These are phyloP conservation scores for Colletotrichum tofieldiae DNA, from an alignment of 2,329 filamentous ascomycete genomes.

Conservation along the genomic window DNA sequence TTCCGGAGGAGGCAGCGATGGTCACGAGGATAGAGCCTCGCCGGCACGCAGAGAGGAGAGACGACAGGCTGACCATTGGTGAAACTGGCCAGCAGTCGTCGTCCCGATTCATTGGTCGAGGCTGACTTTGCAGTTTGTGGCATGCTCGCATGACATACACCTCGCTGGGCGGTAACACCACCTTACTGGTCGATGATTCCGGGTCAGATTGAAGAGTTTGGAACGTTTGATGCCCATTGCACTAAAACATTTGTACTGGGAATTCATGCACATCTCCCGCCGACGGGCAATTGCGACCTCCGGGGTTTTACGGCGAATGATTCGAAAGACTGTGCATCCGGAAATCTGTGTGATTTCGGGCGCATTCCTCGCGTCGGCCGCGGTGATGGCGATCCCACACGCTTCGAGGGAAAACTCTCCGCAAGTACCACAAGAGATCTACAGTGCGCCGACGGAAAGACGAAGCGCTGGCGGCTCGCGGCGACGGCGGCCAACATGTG, in stretches of 20 bases:
- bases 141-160: slow-evolving; percentile 32
- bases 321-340: not conserved
- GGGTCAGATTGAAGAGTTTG: not conserved
- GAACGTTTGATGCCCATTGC: slow-evolving; percentile 16
- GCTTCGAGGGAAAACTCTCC: slow-evolving; percentile 18
- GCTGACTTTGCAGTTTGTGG: slow-evolving; percentile 28
- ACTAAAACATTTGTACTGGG: slow-evolving; percentile 11
- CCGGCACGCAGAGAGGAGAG: slow-evolving; percentile 21
- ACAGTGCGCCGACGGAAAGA: slow-evolving; percentile 17
- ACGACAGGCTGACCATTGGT: slow-evolving; percentile 5
- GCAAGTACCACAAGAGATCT: slow-evolving; percentile 24
- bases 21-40: slow-evolving; percentile 38
- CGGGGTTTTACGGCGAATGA: not conserved
- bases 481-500: slow-evolving; percentile 3
- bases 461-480: slow-evolving; percentile 3
- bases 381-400: slow-evolving; percentile 30
- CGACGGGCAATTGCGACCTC: not conserved
- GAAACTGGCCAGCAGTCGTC: not conserved
- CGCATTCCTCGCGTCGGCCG: slow-evolving; percentile 22
- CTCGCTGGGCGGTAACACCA: slow-evolving; percentile 13
- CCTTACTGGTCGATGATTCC: not conserved
- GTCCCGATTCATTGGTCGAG: not conserved
- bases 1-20: slow-evolving; percentile 1
- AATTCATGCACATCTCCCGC: slow-evolving; percentile 16
- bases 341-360: not conserved